Conservation (phyloP, 441 rosid species). For the Adansonia gregorii region DNA sequence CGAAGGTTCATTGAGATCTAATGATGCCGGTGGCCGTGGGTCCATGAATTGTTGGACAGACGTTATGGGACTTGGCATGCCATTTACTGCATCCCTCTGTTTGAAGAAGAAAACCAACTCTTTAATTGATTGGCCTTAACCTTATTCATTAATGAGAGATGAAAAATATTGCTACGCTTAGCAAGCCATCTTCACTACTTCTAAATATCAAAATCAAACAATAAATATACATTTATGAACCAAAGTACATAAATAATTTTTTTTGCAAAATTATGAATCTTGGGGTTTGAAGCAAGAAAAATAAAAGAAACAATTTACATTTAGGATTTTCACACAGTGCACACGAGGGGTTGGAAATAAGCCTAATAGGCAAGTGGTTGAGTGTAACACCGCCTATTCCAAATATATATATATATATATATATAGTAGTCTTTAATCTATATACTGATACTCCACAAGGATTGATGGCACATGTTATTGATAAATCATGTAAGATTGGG, state of each 20-base stretch:
- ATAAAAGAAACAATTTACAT: not conserved
- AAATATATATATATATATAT: too few species aligned
- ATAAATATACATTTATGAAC: not conserved
- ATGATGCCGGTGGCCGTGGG: conserved; percentile 40
- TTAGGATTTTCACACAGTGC: too few species aligned
- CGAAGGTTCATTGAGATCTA: conserved; percentile 46
- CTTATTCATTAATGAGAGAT: not conserved
- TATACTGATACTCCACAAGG: not conserved
- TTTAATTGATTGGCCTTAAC: not conserved
- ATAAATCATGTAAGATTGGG: not conserved
- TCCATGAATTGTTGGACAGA: conserved; percentile 43
- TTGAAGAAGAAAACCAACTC: not conserved
- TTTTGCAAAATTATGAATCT: not conserved
- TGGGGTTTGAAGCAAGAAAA: not conserved
- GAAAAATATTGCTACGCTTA: not conserved
- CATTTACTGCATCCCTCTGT: conserved; percentile 39
- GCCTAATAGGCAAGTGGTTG: conserved; percentile 13
- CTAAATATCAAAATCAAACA: not conserved
- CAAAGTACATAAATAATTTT: not conserved
- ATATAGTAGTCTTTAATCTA: not conserved
- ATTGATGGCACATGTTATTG: not conserved
- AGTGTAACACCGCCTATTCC: conserved; percentile 16
- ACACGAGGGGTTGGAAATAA: conserved; percentile 16
- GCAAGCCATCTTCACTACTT: not conserved
- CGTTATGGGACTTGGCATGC: conserved; percentile 32